Evolutionary conservation across 306 rosid genomes (phyloP), one percentile per base, ranked within the genome.

Genomic region (Mucuna pruriens): DNA sequence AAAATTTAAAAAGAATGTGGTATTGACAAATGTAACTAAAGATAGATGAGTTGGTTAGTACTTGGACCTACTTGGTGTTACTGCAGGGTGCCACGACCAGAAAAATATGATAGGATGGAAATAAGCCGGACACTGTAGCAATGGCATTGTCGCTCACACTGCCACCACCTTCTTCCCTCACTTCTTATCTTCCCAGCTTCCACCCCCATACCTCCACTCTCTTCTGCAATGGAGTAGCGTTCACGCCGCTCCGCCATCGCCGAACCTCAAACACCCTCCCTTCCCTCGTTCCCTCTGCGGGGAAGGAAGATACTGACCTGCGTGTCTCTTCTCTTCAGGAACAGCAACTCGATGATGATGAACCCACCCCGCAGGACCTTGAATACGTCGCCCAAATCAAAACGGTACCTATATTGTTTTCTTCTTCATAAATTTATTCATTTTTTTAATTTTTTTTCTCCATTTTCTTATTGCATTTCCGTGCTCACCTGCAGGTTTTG

Each of bases 361-460:
- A 75, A 29, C 84, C 92, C 16, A 84, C 80, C 45, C 87, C 92
- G 36, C 67, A 83, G 17, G 96, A 89, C 86, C 93, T 95, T 75
- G 84, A 93, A 90, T 49, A 86, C 83, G 83, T 93, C 16, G 70
- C 63, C 61, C 91, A 91, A 86, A 88, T 95, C 70, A 84, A 91
- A 95, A 89, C 74, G 66, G 97, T 93, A 64, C 65, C 63, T 84
- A n/a, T n/a, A n/a, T 2, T 68, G 12, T 10, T 38, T 31, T 45
- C 3, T 20, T 8, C 42, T 17, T 15, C 6, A 0, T 3, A 40
- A 68, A 4, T 7, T 66, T 29, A 11, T 0, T 10, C n/a, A 6
- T 19, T 13, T 62, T 10, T 7, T 10, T 22, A 20, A 20, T 1
- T 1, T 9, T 49, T 17, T 38, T n/a, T 26, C 13, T 46, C 31